Percentiles rank a stretch among this genome's conserved stretches.
Conservation (phyloP, 2,329 filamentous ascomycete genomes). For the Aspergillus latus region DNA sequence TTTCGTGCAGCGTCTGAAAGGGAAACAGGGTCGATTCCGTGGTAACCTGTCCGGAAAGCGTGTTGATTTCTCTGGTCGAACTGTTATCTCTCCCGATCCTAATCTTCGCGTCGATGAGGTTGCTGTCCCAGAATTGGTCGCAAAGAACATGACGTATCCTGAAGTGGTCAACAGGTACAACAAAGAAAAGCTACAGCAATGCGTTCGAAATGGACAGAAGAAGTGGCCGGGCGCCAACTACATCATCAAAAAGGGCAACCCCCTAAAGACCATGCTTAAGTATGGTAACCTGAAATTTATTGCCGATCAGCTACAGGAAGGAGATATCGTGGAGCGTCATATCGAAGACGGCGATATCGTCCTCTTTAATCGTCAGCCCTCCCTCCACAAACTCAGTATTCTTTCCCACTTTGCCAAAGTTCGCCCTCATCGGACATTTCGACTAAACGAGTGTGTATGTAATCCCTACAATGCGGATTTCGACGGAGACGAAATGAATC, state of each 20-base stretch:
- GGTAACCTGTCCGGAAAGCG: conserved; percentile 97
- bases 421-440: conserved; percentile 91
- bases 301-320: conserved; percentile 73
- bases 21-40: conserved; percentile 95
- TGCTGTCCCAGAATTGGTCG: conserved; percentile 85
- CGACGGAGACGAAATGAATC: conserved; percentile 98
- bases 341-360: conserved; percentile 94
- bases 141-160: conserved; percentile 93
- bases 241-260: conserved; percentile 68
- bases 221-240: conserved; percentile 87
- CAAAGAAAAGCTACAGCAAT: conserved; percentile 72
- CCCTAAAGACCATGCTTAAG: conserved; percentile 72
- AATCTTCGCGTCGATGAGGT: conserved; percentile 93
- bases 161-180: conserved; percentile 85
- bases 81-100: conserved; percentile 95
- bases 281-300: conserved; percentile 69
- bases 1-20: conserved; percentile 95
- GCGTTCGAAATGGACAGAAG: conserved; percentile 72
- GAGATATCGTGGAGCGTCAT: conserved; percentile 91
- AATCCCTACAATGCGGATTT: conserved; percentile 99
- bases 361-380: conserved; percentile 96
- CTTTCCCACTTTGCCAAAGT: conserved; percentile 94
- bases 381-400: conserved; percentile 97
- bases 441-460: conserved; percentile 96
- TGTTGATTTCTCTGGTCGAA: conserved; percentile 96